A percentile compares a stretch with the other conserved stretches of the same genome.
Evolutionary conservation across 148 eudicot species (phyloP).

Genomic region (Fagopyrum esculentum): DNA sequence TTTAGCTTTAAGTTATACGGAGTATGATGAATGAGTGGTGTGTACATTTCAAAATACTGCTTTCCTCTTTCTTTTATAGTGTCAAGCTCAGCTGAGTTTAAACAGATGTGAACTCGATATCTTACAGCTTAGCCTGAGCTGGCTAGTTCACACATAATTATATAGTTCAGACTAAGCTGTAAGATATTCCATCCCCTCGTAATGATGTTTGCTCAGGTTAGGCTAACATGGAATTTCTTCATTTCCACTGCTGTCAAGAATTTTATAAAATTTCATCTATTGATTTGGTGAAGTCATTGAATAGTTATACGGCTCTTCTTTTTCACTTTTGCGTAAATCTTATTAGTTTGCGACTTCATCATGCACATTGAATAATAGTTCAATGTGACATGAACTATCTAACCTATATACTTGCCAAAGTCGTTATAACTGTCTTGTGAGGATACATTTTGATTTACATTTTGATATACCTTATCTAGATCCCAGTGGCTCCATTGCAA

Average conservation of each 20-base stretch:
- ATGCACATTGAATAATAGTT: neutral
- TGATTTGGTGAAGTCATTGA: neutral
- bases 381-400: neutral
- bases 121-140: too few species aligned
- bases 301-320: neutral
- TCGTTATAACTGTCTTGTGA: neutral
- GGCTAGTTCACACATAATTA: neutral
- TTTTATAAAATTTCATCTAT: neutral
- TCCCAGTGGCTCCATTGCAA: slow-evolving; percentile 58
- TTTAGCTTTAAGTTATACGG: neutral
- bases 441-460: neutral
- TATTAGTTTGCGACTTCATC: neutral
- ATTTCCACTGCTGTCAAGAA: neutral
- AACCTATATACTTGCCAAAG: neutral
- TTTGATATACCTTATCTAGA: slow-evolving; percentile 22
- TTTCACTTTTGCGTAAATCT: neutral
- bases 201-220: neutral
- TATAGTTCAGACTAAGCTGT: neutral
- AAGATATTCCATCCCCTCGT: neutral
- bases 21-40: neutral
- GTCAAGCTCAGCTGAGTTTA: too few species aligned
- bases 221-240: neutral
- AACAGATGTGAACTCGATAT: too few species aligned
- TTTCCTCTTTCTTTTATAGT: neutral
- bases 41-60: neutral